A percentile compares a stretch with the other conserved stretches of the same genome.
Evolutionary conservation across 257 asterid species (phyloP).

Genomic region (Nicotiana knightiana): DNA sequence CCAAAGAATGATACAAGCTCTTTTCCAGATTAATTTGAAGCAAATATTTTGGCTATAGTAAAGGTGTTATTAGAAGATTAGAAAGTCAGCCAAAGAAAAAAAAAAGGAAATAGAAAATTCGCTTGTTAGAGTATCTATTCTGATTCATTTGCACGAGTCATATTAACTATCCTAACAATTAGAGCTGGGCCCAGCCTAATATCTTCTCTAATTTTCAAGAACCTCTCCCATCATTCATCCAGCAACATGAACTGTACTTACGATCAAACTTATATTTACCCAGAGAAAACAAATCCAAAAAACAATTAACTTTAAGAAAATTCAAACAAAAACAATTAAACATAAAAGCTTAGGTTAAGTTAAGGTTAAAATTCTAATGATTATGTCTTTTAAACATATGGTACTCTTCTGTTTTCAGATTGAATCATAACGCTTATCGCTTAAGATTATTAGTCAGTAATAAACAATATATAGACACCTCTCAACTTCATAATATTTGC

Average conservation of each 20-base stretch:
- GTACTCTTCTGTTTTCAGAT: background rate
- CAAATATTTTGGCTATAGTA: background rate
- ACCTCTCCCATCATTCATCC: background rate
- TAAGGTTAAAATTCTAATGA: background rate
- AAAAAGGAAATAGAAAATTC: background rate
- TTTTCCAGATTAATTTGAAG: background rate
- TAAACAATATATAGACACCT: background rate
- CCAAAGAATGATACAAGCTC: too few relatives aligned
- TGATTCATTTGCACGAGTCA: background rate
- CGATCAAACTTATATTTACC: background rate
- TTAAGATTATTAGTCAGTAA: background rate
- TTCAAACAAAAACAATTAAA: background rate
- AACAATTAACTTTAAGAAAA: background rate
- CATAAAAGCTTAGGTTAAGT: background rate
- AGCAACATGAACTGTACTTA: background rate
- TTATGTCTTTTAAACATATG: background rate
- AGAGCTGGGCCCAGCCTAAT: background rate
- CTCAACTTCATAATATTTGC: background rate
- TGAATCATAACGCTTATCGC: background rate
- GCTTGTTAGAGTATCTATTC: background rate
- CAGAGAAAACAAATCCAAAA: background rate
- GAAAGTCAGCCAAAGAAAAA: too few relatives aligned
- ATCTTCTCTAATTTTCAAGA: conserved; percentile 1
- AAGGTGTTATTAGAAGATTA: too few relatives aligned
- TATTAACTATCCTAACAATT: background rate